Conservation (phyloP, 2,329 filamentous ascomycete species). For the Nemania abortiva region DNA sequence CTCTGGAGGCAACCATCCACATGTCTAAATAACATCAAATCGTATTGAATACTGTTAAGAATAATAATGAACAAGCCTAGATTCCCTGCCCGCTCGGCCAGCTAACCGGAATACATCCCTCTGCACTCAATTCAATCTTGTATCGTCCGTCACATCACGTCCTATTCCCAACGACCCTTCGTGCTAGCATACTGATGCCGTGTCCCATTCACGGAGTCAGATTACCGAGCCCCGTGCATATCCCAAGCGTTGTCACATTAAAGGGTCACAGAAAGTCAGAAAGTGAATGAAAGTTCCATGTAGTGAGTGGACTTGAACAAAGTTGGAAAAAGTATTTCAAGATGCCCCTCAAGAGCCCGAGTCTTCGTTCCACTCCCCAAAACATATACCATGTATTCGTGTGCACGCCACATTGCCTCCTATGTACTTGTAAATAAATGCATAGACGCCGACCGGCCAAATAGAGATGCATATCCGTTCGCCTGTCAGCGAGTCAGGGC, state of each 20-base stretch:
- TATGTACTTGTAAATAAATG: conserved; percentile 39
- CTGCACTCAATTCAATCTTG: conserved; percentile 1
- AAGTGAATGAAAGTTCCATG: conserved; percentile 16
- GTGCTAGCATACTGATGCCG: not conserved
- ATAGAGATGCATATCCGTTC: conserved; percentile 34
- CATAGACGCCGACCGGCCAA: conserved; percentile 32
- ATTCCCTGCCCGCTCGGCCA: not conserved
- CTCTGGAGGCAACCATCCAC: no score
- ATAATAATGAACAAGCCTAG: conserved; percentile 12
- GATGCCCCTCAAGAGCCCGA: conserved; percentile 24
- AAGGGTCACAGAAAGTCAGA: not conserved
- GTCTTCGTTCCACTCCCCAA: conserved; percentile 13
- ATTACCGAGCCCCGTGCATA: conserved; percentile 7
- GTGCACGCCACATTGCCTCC: conserved; percentile 21
- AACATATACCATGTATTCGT: conserved; percentile 22
- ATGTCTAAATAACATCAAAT: no score
- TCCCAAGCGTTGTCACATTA: conserved; percentile 7
- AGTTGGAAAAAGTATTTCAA: conserved; percentile 20
- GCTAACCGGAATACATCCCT: not conserved
- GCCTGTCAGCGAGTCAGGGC: conserved; percentile 23
- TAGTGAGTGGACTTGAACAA: conserved; percentile 31
- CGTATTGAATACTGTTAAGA: not conserved
- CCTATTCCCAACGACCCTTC: not conserved
- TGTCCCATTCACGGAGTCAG: not conserved
- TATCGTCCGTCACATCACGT: conserved; percentile 10